phyloP scores from a whole-genome alignment of 2,329 filamentous ascomycete species.

The Aspergillus quadrilineatus region DNA sequence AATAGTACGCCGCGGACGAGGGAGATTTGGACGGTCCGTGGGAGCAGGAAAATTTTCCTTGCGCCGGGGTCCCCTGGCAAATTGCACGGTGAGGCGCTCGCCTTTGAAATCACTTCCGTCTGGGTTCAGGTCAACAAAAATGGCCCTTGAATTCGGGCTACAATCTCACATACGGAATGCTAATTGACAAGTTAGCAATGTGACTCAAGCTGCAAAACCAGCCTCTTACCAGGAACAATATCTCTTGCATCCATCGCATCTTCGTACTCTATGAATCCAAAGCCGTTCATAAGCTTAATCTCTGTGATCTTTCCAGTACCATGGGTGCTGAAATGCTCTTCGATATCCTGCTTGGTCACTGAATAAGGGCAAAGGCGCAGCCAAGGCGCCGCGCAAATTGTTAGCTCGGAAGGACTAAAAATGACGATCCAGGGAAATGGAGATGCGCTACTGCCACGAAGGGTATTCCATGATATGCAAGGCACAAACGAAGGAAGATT shows the following conservation, averaged over 20 bases:
- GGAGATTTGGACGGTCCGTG: constrained; percentile 62
- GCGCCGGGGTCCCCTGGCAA: constrained; percentile 81
- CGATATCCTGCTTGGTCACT: constrained; percentile 97
- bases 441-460: constrained; percentile 21
- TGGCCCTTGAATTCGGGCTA: constrained; percentile 57
- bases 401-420: constrained; percentile 30
- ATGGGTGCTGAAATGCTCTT: constrained; percentile 92
- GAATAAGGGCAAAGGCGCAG: constrained; percentile 34
- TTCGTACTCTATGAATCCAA: constrained; percentile 99
- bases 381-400: constrained; percentile 28
- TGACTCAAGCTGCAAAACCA: constrained; percentile 12
- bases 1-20: constrained; percentile 87
- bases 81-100: constrained; percentile 95
- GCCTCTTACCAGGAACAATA: constrained; percentile 84
- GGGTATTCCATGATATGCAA: constrained; percentile 9
- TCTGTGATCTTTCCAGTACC: constrained; percentile 97
- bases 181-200: constrained; percentile 32
- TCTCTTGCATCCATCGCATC: constrained; percentile 97
- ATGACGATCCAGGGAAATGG: constrained; percentile 23
- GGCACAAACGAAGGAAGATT: constrained; percentile 11
- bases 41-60: constrained; percentile 64
- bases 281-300: constrained; percentile 99
- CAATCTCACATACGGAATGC: constrained; percentile 58
- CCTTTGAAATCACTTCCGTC: constrained; percentile 98
- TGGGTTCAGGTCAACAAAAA: constrained; percentile 45